phyloP scores from a whole-genome alignment of 345 rosid genomes.

The Clausena lansium region DNA sequence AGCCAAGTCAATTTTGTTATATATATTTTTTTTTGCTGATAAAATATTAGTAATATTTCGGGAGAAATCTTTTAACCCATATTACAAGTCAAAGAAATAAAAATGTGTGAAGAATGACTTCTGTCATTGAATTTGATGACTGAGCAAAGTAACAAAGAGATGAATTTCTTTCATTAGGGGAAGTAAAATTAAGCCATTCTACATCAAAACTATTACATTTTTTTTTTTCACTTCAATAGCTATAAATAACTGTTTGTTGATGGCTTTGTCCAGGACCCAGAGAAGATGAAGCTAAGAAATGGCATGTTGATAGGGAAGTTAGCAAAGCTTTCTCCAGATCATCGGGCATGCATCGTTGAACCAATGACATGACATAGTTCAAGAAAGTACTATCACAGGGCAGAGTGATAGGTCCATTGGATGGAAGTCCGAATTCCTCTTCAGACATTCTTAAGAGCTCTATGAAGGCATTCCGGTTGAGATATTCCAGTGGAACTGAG shows the following conservation, averaged over 20 bases:
- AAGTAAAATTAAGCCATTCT: neutral
- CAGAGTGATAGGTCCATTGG: conserved; percentile 17
- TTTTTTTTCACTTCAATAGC: neutral
- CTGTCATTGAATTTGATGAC: neutral
- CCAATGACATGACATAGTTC: conserved; percentile 23
- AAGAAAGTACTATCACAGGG: conserved; percentile 28
- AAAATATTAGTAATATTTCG: neutral
- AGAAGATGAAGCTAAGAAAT: conserved; percentile 3
- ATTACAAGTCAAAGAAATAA: neutral
- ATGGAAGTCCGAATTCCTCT: conserved; percentile 20
- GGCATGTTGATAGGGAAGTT: conserved; percentile 1
- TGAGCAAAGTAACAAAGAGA: too few relatives aligned
- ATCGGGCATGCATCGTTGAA: conserved; percentile 17
- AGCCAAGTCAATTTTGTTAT: neutral
- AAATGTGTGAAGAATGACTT: neutral
- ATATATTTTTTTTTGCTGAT: neutral
- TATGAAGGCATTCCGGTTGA: neutral
- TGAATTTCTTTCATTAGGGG: neutral
- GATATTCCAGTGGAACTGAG: conserved; percentile 24
- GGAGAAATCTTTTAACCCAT: neutral
- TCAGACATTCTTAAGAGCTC: conserved; percentile 19
- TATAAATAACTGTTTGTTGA: conserved; percentile 8
- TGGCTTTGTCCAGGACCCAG: neutral
- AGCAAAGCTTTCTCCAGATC: conserved; percentile 35
- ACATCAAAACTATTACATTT: neutral